A percentile compares a stretch with the other conserved stretches of the same genome.
These are phyloP conservation scores for Breviolum minutum DNA, from an alignment of 73 alveolate genomes.

Conservation along the genomic window DNA sequence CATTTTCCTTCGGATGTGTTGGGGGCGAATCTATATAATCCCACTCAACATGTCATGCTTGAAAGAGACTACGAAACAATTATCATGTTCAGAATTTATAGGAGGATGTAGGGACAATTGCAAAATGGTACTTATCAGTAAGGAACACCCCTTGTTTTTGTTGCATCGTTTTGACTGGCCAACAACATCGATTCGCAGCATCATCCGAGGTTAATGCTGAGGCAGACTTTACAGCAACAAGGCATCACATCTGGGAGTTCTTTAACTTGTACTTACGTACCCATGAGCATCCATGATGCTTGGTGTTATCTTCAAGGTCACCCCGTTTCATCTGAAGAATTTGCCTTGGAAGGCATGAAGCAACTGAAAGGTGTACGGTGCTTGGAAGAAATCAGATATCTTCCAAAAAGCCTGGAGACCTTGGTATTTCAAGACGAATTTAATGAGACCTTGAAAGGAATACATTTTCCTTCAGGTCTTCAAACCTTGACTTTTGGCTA, in stretches of 20 bases:
- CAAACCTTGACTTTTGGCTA: background rate
- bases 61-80: no score
- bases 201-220: background rate
- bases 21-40: no score
- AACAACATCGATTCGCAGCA: no score
- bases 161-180: no score
- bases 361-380: background rate
- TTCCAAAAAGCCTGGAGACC: background rate
- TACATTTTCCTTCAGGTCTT: background rate
- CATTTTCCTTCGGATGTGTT: no score
- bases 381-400: background rate
- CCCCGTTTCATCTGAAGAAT: background rate
- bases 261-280: background rate
- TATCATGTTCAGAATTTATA: no score
- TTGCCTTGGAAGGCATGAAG: constrained; percentile 4
- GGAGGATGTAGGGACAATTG: no score
- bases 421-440: background rate
- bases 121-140: no score
- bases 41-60: no score
- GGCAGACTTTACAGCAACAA: background rate
- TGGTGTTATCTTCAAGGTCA: background rate
- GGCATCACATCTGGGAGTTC: background rate
- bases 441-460: background rate
- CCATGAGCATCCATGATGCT: background rate
- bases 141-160: no score